Conservation (phyloP, 2,329 filamentous ascomycete species). For the Colletotrichum viniferum region DNA sequence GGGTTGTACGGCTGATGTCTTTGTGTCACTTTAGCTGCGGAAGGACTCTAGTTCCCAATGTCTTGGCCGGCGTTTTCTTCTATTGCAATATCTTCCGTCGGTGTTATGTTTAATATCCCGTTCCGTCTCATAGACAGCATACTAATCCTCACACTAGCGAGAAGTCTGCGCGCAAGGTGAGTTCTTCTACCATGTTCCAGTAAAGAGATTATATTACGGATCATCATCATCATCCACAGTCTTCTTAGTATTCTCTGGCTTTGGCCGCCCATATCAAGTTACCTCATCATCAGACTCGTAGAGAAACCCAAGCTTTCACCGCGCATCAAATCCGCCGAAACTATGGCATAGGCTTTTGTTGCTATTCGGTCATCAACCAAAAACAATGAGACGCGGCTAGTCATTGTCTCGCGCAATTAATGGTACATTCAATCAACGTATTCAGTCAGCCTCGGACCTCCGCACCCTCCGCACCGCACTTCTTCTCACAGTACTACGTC, state of each 20-base stretch:
- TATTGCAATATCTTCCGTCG: background rate
- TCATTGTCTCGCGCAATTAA: no score
- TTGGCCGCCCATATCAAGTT: no score
- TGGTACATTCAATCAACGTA: no score
- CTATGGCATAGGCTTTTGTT: accelerated
- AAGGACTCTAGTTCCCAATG: background rate
- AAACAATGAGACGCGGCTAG: no score
- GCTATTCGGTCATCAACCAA: no score
- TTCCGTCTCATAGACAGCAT: background rate
- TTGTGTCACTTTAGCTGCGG: background rate
- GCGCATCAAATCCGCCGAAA: no score
- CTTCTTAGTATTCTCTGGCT: no score
- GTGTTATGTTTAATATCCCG: background rate
- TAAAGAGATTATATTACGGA: background rate
- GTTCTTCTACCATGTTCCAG: background rate
- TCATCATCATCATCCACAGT: no score
- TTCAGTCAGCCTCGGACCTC: constrained; percentile 9
- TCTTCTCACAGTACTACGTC: constrained; percentile 18
- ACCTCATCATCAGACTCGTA: no score
- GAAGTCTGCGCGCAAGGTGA: background rate
- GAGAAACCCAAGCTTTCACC: no score
- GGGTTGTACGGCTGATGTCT: accelerated
- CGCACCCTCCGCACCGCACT: constrained; percentile 14
- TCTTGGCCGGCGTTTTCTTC: background rate
- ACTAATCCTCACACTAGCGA: accelerated